Conservation (phyloP, 2,329 filamentous ascomycete species). For the Colletotrichum paranaense region DNA sequence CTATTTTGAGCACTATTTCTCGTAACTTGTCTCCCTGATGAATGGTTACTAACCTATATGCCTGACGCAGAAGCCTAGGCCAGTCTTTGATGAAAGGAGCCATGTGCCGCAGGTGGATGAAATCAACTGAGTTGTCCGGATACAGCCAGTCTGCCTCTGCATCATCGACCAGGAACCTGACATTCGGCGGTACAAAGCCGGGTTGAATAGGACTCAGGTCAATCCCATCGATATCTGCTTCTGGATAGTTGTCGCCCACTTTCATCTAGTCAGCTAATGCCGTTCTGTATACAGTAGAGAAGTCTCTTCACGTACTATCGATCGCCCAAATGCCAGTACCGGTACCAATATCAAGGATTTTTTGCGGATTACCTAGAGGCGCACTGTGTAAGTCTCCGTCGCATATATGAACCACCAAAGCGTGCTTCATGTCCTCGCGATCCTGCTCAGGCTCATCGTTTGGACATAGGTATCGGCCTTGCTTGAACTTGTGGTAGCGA, state of each 20-base stretch:
- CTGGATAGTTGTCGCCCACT: conserved; percentile 7
- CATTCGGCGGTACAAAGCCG: conserved; percentile 38
- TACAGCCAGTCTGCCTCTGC: conserved; percentile 40
- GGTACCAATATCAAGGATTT: neutral
- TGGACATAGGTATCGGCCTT: conserved; percentile 50
- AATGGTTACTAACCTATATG: neutral
- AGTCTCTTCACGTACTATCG: neutral
- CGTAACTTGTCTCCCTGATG: neutral
- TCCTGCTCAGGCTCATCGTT: conserved; percentile 40
- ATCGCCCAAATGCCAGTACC: conserved; percentile 6
- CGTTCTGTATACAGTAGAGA: too few species aligned
- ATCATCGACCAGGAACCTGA: conserved; percentile 42
- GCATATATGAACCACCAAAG: conserved; percentile 44
- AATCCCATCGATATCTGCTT: conserved; percentile 7
- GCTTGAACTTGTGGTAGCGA: conserved; percentile 53
- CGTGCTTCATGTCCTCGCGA: conserved; percentile 51
- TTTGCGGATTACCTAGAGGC: conserved; percentile 44
- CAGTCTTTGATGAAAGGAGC: conserved; percentile 44
- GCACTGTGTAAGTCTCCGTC: conserved; percentile 28
- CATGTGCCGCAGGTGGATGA: conserved; percentile 49
- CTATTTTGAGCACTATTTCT: neutral
- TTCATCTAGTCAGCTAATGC: neutral
- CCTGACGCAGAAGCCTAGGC: neutral
- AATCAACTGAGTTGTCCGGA: conserved; percentile 40
- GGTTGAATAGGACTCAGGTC: conserved; percentile 29